A percentile compares a stretch with the other conserved stretches of the same genome.
These are phyloP conservation scores for Podospora comata DNA, from an alignment of 495 filamentous ascomycete genomes.

Conservation along the genomic window DNA sequence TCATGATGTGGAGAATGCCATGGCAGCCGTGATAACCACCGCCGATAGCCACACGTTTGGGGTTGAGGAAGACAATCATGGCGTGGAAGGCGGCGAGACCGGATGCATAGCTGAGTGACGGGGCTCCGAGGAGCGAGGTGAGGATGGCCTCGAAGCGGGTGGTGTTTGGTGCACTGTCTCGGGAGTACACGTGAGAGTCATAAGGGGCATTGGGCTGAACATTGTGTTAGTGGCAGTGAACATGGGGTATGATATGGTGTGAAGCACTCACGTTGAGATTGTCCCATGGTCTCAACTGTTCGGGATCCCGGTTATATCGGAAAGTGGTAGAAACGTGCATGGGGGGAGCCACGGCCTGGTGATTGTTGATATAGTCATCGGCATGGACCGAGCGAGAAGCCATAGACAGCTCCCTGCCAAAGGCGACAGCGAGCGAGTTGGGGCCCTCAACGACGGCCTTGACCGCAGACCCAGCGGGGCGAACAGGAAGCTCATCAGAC, in stretches of 20 bases:
- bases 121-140: slow-evolving; percentile 64
- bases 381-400: slow-evolving; percentile 81
- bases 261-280: slow-evolving; percentile 42
- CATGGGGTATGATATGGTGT: not conserved
- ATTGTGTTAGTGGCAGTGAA: not conserved
- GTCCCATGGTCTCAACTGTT: slow-evolving; percentile 51
- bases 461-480: not conserved
- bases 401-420: slow-evolving; percentile 42
- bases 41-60: slow-evolving; percentile 71
- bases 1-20: slow-evolving; percentile 68
- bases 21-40: slow-evolving; percentile 92
- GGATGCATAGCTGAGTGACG: slow-evolving; percentile 71
- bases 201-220: slow-evolving; percentile 38
- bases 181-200: slow-evolving; percentile 72
- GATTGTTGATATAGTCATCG: slow-evolving; percentile 70
- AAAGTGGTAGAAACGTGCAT: slow-evolving; percentile 88
- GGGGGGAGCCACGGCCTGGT: slow-evolving; percentile 75
- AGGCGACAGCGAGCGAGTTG: slow-evolving; percentile 28
- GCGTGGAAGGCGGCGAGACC: slow-evolving; percentile 88
- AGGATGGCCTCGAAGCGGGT: slow-evolving; percentile 83
- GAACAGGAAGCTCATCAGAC: not conserved
- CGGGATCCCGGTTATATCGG: slow-evolving; percentile 69
- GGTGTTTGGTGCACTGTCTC: slow-evolving; percentile 67
- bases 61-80: slow-evolving; percentile 71
- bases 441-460: slow-evolving; percentile 21